Evolutionary conservation across 1,284 basidiomycete genomes (phyloP).

Genomic region (Ceratobasidium papillatum): DNA sequence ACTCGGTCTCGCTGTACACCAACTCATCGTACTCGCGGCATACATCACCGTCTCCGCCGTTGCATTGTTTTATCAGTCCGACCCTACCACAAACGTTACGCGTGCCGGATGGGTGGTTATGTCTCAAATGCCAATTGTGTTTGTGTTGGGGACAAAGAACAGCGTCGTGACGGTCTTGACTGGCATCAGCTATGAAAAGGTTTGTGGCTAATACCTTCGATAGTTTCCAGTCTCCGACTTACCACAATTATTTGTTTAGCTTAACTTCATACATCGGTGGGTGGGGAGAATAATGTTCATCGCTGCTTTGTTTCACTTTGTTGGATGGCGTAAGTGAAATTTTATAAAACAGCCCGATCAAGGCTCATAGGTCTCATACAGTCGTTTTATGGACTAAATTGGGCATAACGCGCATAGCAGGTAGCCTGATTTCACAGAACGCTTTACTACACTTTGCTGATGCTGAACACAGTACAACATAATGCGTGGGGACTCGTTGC

Average conservation of each 20-base stretch:
- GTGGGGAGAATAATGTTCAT: conserved; percentile 44
- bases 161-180: conserved; percentile 38
- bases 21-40: conserved; percentile 3
- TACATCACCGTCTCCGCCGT: conserved; percentile 30
- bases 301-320: conserved; percentile 42
- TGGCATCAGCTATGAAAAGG: conserved; percentile 42
- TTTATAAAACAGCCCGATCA: background rate
- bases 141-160: conserved; percentile 44
- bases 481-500: conserved; percentile 37
- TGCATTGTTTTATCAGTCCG: conserved; percentile 34
- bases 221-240: background rate
- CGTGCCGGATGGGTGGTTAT: conserved; percentile 42
- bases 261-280: conserved; percentile 45
- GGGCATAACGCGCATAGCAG: background rate
- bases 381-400: conserved; percentile 42
- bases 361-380: background rate
- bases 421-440: background rate
- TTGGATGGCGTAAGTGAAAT: conserved; percentile 40
- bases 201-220: background rate
- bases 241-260: background rate
- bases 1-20: conserved; percentile 9
- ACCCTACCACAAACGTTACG: conserved; percentile 28
- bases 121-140: conserved; percentile 43
- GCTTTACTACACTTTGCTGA: background rate
- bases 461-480: background rate